Evolutionary conservation across 371 early-diverging fungal genomes (phyloP).

Genomic region (Chytridium lagenaria): DNA sequence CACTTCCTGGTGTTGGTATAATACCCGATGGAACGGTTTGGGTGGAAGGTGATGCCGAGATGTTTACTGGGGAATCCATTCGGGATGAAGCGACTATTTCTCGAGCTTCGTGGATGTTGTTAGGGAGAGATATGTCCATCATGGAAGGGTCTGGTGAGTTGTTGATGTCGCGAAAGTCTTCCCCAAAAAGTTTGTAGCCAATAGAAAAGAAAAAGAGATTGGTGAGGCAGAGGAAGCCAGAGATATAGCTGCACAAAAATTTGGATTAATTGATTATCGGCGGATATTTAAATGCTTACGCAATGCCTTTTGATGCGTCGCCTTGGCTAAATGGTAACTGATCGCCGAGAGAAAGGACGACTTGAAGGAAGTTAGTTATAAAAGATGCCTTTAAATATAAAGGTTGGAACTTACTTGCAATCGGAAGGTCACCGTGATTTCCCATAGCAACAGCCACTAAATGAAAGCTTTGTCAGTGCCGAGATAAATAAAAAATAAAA

Average conservation of each 20-base stretch:
- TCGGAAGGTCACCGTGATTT: slow-evolving; percentile 41
- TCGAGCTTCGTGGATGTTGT: not conserved
- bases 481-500: too few relatives aligned
- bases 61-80: not conserved
- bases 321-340: slow-evolving; percentile 4
- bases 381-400: not conserved
- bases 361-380: not conserved
- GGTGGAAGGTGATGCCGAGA: slow-evolving; percentile 3
- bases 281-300: not conserved
- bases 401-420: slow-evolving; percentile 27
- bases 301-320: slow-evolving; percentile 22
- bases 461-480: too few relatives aligned
- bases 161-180: slow-evolving; percentile 29
- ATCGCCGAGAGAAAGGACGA: slow-evolving; percentile 9
- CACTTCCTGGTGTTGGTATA: not conserved
- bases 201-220: slow-evolving; percentile 43
- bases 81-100: not conserved
- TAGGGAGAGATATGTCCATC: slow-evolving; percentile 17
- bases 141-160: slow-evolving; percentile 7
- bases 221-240: slow-evolving; percentile 40
- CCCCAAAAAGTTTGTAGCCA: slow-evolving; percentile 37
- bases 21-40: not conserved
- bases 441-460: slow-evolving; percentile 41
- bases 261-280: not conserved
- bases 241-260: slow-evolving; percentile 31